A percentile compares a stretch with the other conserved stretches of the same genome.
Evolutionary conservation across 2,329 filamentous ascomycete species (phyloP).

Genomic region (Geoglossum cookeanum): DNA sequence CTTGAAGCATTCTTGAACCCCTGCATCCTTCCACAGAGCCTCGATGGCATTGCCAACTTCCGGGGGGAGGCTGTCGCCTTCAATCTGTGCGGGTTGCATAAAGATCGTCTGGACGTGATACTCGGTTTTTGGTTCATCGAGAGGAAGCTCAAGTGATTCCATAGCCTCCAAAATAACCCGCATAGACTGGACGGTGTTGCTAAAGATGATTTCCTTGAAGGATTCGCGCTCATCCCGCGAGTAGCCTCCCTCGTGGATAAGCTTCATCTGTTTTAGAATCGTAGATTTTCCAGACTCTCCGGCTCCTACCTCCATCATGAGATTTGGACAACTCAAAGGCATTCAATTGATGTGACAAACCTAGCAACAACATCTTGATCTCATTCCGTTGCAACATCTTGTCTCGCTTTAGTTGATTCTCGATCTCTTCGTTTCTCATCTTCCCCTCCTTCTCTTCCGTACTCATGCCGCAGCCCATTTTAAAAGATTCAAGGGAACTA

Average conservation of each 20-base stretch:
- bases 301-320: constrained; percentile 44
- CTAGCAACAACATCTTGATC: constrained; percentile 98
- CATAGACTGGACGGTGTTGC: constrained; percentile 52
- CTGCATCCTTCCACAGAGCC: constrained; percentile 78
- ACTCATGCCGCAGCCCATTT: constrained; percentile 99
- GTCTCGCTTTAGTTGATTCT: constrained; percentile 96
- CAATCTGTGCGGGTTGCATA: constrained; percentile 94
- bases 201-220: constrained; percentile 55
- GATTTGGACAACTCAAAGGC: constrained; percentile 7
- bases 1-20: constrained; percentile 90
- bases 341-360: constrained; percentile 26
- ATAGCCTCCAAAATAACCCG: constrained; percentile 51
- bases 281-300: constrained; percentile 96
- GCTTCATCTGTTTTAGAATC: constrained; percentile 95
- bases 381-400: constrained; percentile 98
- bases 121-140: constrained; percentile 82
- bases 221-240: constrained; percentile 67
- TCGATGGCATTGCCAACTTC: constrained; percentile 89
- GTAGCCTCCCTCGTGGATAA: constrained; percentile 97
- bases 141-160: constrained; percentile 54
- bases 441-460: constrained; percentile 99
- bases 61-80: constrained; percentile 82
- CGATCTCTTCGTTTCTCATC: constrained; percentile 98
- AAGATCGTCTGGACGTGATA: constrained; percentile 98
- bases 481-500: constrained; percentile 28